Evolutionary conservation across 2,329 filamentous ascomycete species (phyloP).

Genomic region (Calonectria naviculata): DNA sequence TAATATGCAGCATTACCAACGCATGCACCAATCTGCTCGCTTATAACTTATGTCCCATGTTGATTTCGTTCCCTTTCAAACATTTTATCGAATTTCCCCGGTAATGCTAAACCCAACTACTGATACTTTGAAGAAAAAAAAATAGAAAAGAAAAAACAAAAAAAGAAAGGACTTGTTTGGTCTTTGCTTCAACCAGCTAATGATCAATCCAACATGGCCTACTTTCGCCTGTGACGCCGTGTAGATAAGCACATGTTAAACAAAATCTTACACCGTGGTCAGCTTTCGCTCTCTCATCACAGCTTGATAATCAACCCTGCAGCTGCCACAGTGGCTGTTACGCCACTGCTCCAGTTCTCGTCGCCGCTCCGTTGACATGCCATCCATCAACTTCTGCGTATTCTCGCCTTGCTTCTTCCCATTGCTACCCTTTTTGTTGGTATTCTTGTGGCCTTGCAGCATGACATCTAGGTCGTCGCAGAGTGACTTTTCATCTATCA

Average conservation of each 20-base stretch:
- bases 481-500: conserved; percentile 79
- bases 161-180: neutral
- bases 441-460: conserved; percentile 47
- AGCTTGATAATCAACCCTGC: conserved; percentile 55
- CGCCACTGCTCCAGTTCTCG: conserved; percentile 60
- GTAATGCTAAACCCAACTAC: neutral
- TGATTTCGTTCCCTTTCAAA: neutral
- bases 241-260: neutral
- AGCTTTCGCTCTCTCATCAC: conserved; percentile 46
- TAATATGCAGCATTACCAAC: neutral
- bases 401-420: conserved; percentile 33
- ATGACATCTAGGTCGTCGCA: conserved; percentile 72
- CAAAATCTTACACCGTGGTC: conserved; percentile 22
- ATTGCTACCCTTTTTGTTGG: conserved; percentile 25
- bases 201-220: neutral
- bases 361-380: conserved; percentile 44
- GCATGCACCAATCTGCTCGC: neutral
- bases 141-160: neutral
- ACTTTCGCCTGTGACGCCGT: neutral
- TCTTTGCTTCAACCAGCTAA: neutral
- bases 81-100: neutral
- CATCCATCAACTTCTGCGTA: conserved; percentile 46
- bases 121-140: neutral
- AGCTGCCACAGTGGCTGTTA: conserved; percentile 67
- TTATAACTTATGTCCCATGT: neutral